Evolutionary conservation across 1,284 basidiomycete species (phyloP), one percentile per base, ranked within the genome.

Genomic region (Tetrapyrgos nigripes): DNA sequence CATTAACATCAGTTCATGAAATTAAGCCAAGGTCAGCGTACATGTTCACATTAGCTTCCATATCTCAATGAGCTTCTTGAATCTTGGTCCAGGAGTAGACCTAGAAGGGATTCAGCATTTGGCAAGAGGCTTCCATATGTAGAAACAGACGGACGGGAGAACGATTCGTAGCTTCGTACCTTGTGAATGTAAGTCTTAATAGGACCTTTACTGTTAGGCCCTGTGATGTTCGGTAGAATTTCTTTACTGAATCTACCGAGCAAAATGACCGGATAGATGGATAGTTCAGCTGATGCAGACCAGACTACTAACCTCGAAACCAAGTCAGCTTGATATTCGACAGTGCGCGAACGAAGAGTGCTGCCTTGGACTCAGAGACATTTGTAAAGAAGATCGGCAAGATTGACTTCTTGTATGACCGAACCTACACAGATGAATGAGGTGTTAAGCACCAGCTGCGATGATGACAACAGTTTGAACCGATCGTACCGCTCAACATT

Each of bases 361-460:
- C 92, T 93, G 23, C 96, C 96, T 73, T 96, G 89, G 55, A 99
- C 89, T 11, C 89, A 87, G 57, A 98, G 83, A 8, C 96, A 88
- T 79, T 98, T 98, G 76, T 81, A 89, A 55, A 96, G 76, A 55
- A 98, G 82, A 9, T 86, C 87, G 2, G 69, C 73, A 28, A 97
- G 76, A 72, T 92, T 83, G 57, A 87, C 76, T n/a, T 82, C 81
- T 28, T 85, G 74, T 28, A 94, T 84, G 47, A 82, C 80, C 23
- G 81, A 73, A 24, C 96, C 96, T 85, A 49, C 50, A 61, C 54
- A 61, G 53, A 56, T 55, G 48, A 51, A 43, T 57, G n/a, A n/a
- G n/a, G n/a, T n/a, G n/a, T n/a, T n/a, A n/a, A n/a, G n/a, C n/a
- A n/a, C n/a, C n/a, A n/a, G n/a, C n/a, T n/a, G n/a, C n/a, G n/a